Conservation (phyloP, 305 asterid species). For the Fraxinus albicans region DNA sequence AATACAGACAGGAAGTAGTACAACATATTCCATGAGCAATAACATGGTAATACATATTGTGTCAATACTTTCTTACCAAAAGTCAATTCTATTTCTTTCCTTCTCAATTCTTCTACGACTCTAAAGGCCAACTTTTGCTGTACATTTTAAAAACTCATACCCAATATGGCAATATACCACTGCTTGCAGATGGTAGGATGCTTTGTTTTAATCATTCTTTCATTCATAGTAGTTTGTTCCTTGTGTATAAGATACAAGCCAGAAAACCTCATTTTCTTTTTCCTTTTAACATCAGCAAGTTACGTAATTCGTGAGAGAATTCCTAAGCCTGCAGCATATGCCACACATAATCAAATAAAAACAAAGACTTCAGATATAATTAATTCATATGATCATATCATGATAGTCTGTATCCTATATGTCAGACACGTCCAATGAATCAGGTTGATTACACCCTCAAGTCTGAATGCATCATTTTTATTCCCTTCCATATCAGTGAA, state of each 20-base stretch:
- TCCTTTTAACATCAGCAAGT: neutral
- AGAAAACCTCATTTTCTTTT: neutral
- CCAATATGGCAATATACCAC: neutral
- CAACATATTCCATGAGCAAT: neutral
- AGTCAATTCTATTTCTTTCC: neutral
- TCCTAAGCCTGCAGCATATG: neutral
- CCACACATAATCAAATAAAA: neutral
- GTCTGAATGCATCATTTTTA: neutral
- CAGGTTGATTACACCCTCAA: neutral
- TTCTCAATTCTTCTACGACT: neutral
- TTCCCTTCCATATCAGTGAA: neutral
- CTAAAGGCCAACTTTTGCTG: neutral
- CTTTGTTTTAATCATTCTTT: constrained; percentile 2
- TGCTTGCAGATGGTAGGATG: neutral
- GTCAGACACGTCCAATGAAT: neutral
- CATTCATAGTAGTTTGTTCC: neutral
- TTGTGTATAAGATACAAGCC: neutral
- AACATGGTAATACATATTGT: neutral
- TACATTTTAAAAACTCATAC: neutral
- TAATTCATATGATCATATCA: neutral
- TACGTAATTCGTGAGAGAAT: neutral
- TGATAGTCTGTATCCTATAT: neutral
- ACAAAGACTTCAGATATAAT: neutral
- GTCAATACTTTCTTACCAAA: neutral
- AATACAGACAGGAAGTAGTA: neutral